These are phyloP conservation scores for Zygosaccharomyces pseudobailii DNA, from an alignment of 1,139 yeast species.

Conservation along the genomic window DNA sequence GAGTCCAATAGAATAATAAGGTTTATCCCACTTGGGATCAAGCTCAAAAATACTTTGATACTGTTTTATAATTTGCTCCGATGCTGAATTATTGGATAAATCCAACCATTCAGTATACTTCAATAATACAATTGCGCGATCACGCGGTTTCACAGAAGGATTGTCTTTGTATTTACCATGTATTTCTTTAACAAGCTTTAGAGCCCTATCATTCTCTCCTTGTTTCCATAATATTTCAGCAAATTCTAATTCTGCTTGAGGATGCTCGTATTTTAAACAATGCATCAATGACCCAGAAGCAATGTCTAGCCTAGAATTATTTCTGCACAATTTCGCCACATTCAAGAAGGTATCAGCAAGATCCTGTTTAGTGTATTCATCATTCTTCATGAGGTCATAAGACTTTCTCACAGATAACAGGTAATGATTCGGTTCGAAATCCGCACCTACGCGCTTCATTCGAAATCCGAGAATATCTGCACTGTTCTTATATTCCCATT, in stretches of 20 bases:
- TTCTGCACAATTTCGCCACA: slow-evolving; percentile 64
- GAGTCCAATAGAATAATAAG: slow-evolving; percentile 74
- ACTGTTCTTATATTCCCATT: slow-evolving; percentile 21
- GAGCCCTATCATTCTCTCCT: slow-evolving; percentile 84
- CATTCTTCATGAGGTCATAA: slow-evolving; percentile 43
- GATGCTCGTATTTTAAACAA: slow-evolving; percentile 45
- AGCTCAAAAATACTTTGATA: slow-evolving; percentile 56
- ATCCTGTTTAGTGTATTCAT: slow-evolving; percentile 37
- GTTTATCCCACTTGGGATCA: slow-evolving; percentile 69
- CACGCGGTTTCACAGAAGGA: slow-evolving; percentile 22
- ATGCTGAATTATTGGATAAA: slow-evolving; percentile 76
- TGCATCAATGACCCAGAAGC: slow-evolving; percentile 70
- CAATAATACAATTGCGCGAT: slow-evolving; percentile 54
- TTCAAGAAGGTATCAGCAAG: slow-evolving; percentile 52
- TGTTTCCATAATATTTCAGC: slow-evolving; percentile 86
- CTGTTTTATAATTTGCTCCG: slow-evolving; percentile 65
- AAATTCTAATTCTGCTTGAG: slow-evolving; percentile 67
- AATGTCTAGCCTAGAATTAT: slow-evolving; percentile 63
- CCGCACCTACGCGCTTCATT: slow-evolving; percentile 51
- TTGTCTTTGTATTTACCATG: slow-evolving; percentile 28
- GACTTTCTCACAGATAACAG: slow-evolving; percentile 56
- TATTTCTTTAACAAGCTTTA: slow-evolving; percentile 55
- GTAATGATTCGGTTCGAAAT: slow-evolving; percentile 59
- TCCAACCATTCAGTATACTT: slow-evolving; percentile 89
- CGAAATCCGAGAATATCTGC: slow-evolving; percentile 37